Conservation (phyloP, 257 asterid species). For the Solanum corneliomulleri region DNA sequence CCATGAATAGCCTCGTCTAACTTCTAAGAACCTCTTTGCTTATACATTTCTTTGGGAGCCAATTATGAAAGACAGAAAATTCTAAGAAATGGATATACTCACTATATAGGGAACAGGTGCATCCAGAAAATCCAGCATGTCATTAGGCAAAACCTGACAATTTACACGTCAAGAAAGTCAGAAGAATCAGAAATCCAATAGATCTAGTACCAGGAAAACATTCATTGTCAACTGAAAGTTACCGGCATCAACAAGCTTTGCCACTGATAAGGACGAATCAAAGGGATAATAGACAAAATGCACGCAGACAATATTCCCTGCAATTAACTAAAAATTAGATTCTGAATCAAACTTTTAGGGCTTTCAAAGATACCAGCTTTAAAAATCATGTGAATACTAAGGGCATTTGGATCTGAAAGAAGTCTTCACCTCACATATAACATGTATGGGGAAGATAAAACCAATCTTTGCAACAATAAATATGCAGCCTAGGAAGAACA, state of each 20-base stretch:
- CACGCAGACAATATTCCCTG: conserved; percentile 89
- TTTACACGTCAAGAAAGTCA: neutral
- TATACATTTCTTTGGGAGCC: neutral
- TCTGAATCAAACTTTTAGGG: neutral
- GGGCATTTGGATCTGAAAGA: neutral
- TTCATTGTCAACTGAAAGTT: conserved; percentile 9
- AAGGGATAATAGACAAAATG: conserved; percentile 75
- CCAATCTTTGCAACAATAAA: neutral
- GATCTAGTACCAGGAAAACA: neutral
- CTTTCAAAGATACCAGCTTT: neutral
- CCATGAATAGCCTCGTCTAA: neutral
- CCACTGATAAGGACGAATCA: conserved; percentile 98
- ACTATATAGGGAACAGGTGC: conserved; percentile 99
- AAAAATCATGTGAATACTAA: neutral
- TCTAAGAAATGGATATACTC: conserved; percentile 23
- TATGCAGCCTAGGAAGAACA: neutral
- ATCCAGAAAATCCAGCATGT: conserved; percentile 96
- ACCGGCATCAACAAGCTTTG: conserved; percentile 98
- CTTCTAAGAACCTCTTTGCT: neutral
- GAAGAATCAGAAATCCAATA: conserved; percentile 1
- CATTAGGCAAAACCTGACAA: conserved; percentile 90
- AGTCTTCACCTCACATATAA: neutral
- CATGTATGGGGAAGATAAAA: neutral
- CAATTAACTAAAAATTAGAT: conserved; percentile 2
- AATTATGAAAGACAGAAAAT: neutral